Evolutionary conservation across 768 basidiomycete species (phyloP).

Genomic region (Baorangia bicolor): DNA sequence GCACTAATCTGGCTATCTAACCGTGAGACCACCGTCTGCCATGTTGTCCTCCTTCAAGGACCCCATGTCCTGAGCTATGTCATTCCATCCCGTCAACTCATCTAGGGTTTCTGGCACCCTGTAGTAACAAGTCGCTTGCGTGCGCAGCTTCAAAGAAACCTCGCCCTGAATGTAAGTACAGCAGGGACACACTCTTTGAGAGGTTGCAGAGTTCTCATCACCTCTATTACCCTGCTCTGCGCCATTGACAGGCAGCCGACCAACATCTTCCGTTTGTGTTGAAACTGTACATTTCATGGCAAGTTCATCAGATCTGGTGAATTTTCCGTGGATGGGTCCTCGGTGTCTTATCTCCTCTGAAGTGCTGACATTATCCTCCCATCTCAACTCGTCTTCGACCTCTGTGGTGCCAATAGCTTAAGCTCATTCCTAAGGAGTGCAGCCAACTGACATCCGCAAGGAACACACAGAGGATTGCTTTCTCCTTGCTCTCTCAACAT

Average conservation of each 20-base stretch:
- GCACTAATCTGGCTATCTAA: not conserved
- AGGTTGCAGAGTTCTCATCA: not conserved
- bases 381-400: not conserved
- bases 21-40: not conserved
- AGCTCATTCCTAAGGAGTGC: not conserved
- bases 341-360: not conserved
- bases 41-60: not conserved
- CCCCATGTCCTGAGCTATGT: not conserved
- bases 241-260: not conserved
- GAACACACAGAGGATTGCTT: not conserved
- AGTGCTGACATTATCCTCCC: not conserved
- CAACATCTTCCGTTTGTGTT: not conserved
- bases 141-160: not conserved
- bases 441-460: not conserved
- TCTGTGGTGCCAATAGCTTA: not conserved
- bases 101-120: not conserved
- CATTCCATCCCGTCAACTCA: not conserved
- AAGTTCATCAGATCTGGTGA: not conserved
- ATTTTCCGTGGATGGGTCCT: not conserved
- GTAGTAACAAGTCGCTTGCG: not conserved
- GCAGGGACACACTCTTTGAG: not conserved
- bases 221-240: not conserved
- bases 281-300: not conserved
- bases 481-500: not conserved
- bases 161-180: not conserved